A percentile compares a stretch with the other conserved stretches of the same genome.
phyloP scores from a whole-genome alignment of 2,329 filamentous ascomycete genomes.

The Curvularia sp. region DNA sequence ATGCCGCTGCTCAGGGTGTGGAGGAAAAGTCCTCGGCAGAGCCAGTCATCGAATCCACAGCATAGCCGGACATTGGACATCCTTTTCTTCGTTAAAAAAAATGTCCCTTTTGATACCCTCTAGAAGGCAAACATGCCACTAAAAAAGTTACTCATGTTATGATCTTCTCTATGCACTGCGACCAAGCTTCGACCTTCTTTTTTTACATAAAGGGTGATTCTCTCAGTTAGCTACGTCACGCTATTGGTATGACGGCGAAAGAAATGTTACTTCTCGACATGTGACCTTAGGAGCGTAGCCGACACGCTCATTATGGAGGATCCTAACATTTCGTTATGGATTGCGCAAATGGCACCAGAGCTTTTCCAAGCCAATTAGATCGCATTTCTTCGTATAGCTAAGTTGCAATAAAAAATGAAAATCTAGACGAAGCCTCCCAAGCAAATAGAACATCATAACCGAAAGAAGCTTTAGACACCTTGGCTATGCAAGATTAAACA shows the following conservation, averaged over 20 bases:
- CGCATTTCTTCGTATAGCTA: neutral
- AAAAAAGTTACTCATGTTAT: conserved; percentile 22
- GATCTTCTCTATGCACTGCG: neutral
- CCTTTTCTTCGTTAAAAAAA: neutral
- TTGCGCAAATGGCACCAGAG: neutral
- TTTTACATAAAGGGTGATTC: neutral
- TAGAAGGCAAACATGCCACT: conserved; percentile 31
- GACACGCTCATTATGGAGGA: neutral
- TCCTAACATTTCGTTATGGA: neutral
- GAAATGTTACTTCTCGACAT: neutral
- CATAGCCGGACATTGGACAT: conserved; percentile 2
- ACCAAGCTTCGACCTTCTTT: neutral
- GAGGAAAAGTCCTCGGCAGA: conserved; percentile 31
- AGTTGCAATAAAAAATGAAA: neutral
- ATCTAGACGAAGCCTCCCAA: neutral
- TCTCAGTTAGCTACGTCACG: neutral
- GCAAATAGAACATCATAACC: neutral
- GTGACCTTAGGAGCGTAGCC: neutral
- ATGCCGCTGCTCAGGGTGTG: conserved; percentile 38
- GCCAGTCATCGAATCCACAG: conserved; percentile 21
- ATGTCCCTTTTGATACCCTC: conserved; percentile 35
- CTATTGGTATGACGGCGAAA: neutral
- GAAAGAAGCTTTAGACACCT: conserved; percentile 1
- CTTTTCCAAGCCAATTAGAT: neutral
- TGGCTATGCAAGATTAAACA: neutral